These are phyloP conservation scores for Mucuna pruriens DNA, from an alignment of 306 rosid genomes.

Conservation along the genomic window DNA sequence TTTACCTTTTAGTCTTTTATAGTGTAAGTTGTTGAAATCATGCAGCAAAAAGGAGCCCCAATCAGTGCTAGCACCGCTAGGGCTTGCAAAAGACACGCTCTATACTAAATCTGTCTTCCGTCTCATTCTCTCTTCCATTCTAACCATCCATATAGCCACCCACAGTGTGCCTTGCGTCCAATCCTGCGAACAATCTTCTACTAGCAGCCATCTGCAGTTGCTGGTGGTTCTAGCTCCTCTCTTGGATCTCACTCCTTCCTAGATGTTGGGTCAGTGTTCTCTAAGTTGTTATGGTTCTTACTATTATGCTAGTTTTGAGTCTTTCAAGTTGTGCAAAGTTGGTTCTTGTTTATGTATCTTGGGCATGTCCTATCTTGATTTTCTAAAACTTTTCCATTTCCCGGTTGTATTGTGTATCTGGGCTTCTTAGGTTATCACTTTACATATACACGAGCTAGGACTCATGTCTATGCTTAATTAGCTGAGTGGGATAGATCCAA, in stretches of 20 bases:
- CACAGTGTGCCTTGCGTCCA: background rate
- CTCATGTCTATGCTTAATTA: slow-evolving; percentile 5
- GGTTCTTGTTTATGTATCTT: background rate
- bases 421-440: background rate
- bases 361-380: background rate
- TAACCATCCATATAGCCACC: background rate
- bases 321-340: background rate
- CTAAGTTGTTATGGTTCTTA: background rate
- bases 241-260: background rate
- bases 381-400: background rate
- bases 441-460: background rate
- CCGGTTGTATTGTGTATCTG: background rate
- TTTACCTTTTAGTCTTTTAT: background rate
- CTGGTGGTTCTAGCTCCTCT: background rate
- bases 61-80: background rate
- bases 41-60: background rate
- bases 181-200: background rate
- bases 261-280: background rate
- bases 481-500: slow-evolving; percentile 28
- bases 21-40: background rate
- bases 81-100: background rate
- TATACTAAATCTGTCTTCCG: background rate
- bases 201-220: background rate
- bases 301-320: background rate
- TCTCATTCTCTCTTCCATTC: background rate